phyloP scores from a whole-genome alignment of 345 rosid genomes.

The Populus alba region DNA sequence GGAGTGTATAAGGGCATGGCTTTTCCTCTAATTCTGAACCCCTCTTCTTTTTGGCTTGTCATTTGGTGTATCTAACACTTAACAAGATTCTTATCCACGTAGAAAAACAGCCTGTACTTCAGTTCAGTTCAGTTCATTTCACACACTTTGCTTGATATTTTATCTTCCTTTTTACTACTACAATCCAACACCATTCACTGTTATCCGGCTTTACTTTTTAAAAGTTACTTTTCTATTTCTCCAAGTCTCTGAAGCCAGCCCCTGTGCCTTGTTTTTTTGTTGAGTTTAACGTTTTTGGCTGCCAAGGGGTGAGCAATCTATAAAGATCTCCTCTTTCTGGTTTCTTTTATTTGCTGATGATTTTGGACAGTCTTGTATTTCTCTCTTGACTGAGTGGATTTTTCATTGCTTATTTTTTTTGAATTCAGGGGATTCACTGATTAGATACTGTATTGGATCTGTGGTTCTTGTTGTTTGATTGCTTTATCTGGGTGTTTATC shows the following conservation, averaged over 20 bases:
- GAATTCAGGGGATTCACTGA: not conserved
- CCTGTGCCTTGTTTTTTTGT: not conserved
- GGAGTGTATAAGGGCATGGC: too few relatives aligned
- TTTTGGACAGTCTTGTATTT: conserved; percentile 1
- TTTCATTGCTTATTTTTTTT: not conserved
- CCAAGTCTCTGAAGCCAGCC: not conserved
- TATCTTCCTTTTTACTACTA: not conserved
- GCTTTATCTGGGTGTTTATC: conserved; percentile 10
- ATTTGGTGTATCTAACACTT: not conserved
- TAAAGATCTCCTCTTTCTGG: conserved; percentile 13
- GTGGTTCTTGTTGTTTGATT: conserved; percentile 6
- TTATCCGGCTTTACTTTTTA: not conserved
- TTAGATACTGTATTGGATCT: conserved; percentile 14
- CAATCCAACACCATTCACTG: not conserved
- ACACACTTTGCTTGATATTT: not conserved
- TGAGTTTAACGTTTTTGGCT: not conserved
- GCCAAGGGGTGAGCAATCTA: conserved; percentile 15
- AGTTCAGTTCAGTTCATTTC: not conserved
- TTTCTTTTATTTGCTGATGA: not conserved
- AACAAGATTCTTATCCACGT: not conserved
- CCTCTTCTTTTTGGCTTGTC: not conserved
- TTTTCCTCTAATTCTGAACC: not conserved
- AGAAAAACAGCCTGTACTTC: not conserved
- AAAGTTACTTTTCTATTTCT: not conserved
- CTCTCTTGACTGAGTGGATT: not conserved